These are phyloP conservation scores for Chrysosporium queenslandicum DNA, from an alignment of 2,329 filamentous ascomycete genomes.

Conservation along the genomic window DNA sequence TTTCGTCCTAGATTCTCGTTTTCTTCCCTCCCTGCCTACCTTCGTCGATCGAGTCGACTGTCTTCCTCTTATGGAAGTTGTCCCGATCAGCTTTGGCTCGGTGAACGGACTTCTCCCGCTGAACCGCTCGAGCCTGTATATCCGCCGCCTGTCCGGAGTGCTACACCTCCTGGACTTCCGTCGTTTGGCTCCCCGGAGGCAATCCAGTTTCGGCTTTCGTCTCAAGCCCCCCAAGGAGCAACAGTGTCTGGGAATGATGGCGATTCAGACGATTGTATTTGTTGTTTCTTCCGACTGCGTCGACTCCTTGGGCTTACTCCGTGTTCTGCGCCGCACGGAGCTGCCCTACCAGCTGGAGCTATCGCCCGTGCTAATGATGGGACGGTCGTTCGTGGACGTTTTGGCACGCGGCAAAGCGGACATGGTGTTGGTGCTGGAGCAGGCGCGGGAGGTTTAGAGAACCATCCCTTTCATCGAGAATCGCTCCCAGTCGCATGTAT, in stretches of 20 bases:
- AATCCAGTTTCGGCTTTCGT: slow-evolving; percentile 19
- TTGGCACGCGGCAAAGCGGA: slow-evolving; percentile 33
- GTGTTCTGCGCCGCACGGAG: slow-evolving; percentile 11
- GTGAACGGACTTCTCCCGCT: slow-evolving; percentile 22
- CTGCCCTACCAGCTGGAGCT: slow-evolving; percentile 19
- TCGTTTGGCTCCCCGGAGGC: slow-evolving; percentile 37
- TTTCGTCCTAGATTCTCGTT: slow-evolving; percentile 14
- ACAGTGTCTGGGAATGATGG: background rate
- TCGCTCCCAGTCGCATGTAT: slow-evolving; percentile 20
- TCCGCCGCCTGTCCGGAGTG: slow-evolving; percentile 31
- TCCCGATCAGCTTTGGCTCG: slow-evolving; percentile 21
- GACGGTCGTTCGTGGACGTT: slow-evolving; percentile 33
- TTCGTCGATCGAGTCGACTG: slow-evolving; percentile 13
- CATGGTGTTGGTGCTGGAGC: slow-evolving; percentile 29
- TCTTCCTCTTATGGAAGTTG: slow-evolving; percentile 22
- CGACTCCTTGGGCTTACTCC: slow-evolving; percentile 26
- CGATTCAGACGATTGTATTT: slow-evolving; percentile 2
- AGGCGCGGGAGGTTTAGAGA: slow-evolving; percentile 21
- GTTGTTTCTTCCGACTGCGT: slow-evolving; percentile 16
- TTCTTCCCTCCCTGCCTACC: slow-evolving; percentile 2
- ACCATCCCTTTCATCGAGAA: slow-evolving; percentile 30
- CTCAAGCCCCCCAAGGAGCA: background rate
- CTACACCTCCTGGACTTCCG: slow-evolving; percentile 38
- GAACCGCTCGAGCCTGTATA: slow-evolving; percentile 27
- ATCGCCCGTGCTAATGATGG: slow-evolving; percentile 34